Evolutionary conservation across 495 filamentous ascomycete species (phyloP).

Genomic region (Neurospora sp.): DNA sequence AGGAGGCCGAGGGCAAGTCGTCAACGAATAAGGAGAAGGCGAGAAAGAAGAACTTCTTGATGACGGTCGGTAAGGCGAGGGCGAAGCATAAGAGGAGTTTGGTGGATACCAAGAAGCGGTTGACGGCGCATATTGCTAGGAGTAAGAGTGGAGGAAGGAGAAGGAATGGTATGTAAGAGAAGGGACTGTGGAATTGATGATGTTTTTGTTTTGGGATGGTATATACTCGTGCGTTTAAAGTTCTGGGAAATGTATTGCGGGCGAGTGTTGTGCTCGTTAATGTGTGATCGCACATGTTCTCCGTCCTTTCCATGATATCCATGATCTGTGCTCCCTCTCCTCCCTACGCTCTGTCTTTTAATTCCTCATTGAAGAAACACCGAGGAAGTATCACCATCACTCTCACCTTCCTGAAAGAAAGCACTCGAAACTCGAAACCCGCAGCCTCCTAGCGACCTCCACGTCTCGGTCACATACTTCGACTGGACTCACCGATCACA

Average conservation of each 20-base stretch:
- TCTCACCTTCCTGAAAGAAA: too few relatives aligned
- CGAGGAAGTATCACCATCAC: too few relatives aligned
- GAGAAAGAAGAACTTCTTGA: conserved; percentile 92
- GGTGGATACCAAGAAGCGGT: conserved; percentile 62
- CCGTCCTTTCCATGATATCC: neutral
- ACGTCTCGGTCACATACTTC: too few relatives aligned
- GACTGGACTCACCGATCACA: too few relatives aligned
- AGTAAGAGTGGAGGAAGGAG: conserved; percentile 76
- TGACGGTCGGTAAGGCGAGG: conserved; percentile 93
- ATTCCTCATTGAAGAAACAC: too few relatives aligned
- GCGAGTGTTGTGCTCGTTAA: neutral
- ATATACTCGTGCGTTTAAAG: neutral
- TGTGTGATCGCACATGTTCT: neutral
- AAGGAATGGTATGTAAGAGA: conserved; percentile 43
- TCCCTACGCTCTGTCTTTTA: neutral
- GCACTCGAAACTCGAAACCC: too few relatives aligned
- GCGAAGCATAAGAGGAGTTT: conserved; percentile 88
- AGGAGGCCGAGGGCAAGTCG: conserved; percentile 79
- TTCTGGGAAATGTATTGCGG: neutral
- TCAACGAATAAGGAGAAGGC: conserved; percentile 98
- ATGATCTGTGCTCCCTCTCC: neutral
- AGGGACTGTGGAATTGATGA: neutral
- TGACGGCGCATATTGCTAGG: conserved; percentile 75
- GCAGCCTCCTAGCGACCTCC: too few relatives aligned
- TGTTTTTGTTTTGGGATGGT: neutral